Base-by-base conservation (phyloP, 257 asterid species). In the Scutellaria barbata region DNA sequence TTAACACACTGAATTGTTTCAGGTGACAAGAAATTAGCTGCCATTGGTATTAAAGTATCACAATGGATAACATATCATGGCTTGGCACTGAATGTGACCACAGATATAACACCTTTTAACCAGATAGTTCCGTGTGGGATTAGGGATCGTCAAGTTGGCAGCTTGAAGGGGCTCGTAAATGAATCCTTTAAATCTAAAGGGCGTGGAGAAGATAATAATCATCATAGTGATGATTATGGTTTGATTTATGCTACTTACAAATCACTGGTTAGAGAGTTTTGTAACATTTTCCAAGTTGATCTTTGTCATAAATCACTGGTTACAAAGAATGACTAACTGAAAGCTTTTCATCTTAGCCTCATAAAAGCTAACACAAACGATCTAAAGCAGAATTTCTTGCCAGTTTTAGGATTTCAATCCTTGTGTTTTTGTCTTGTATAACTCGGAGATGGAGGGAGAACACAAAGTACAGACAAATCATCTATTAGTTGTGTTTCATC, bases 91-190 rank as follows among this genome's bases (percentile, higher is more conserved):
- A 92, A 92, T 69, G 92, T 92, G 80, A 81, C 88, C 73, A 88
- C 96, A 16, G 87, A 92, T 76, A 17, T 84, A 53, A 41, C 80
- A 8, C 87, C 95, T 37, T 92, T 92, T 76, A 75, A 77, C 46
- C 84, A 20, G 75, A 92, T 88, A 22, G 84, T 88, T 61, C 98
- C 96, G 0, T 94, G 98, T 70, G 99, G 99, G 61, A 91, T 94
- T 65, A 81, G 62, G 43, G 92, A 85, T 83, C 95, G 88, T 35
- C 81, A 51, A 79, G 96, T 94, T 56, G 99, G 95, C 69, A 86
- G 89, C 72, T 73, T 94, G 68, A 89, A 89, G 72, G 80, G 74
- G 17, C 78, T 91, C 65, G 79, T 87, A 14, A 16, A 48, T 16
- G 83, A 81, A 63, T 12, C 43, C 25, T 13, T 43, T 18, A 35